A percentile compares a stretch with the other conserved stretches of the same genome.
These are phyloP conservation scores for Fraxinus cuspidata DNA, from an alignment of 257 asterid species.

Conservation along the genomic window DNA sequence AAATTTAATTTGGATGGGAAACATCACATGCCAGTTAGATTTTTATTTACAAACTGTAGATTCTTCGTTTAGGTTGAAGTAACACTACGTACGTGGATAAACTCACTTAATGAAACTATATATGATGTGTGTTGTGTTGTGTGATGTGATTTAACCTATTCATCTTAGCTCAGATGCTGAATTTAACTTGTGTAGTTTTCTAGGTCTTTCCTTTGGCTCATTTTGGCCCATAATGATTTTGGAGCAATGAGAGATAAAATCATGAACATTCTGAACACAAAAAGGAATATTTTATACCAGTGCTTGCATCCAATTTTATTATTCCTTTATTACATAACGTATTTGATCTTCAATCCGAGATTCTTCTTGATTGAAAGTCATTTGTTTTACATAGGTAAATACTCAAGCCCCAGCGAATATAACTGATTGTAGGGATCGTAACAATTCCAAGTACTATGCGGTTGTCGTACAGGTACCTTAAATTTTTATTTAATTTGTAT, in stretches of 20 bases:
- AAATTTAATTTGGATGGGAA: background rate
- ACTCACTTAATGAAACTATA: background rate
- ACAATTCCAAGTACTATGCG: conserved; percentile 82
- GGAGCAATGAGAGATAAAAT: background rate
- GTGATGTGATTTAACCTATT: background rate
- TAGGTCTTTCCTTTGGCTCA: background rate
- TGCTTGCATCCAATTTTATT: conserved; percentile 12
- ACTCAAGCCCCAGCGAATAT: conserved; percentile 79
- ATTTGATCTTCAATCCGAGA: conserved; percentile 7
- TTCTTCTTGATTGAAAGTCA: conserved; percentile 15
- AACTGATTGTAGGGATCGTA: conserved; percentile 77
- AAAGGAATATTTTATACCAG: background rate
- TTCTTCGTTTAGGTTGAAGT: background rate
- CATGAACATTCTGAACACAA: background rate
- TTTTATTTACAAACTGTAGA: too few species aligned
- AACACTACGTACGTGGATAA: background rate
- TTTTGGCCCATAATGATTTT: background rate
- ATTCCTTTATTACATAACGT: conserved; percentile 5
- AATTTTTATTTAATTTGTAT: background rate
- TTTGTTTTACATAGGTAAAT: conserved; percentile 58
- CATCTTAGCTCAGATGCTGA: background rate
- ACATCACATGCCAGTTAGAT: background rate
- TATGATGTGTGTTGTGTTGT: background rate
- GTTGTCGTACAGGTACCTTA: conserved; percentile 78
- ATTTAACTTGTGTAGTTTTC: conserved; percentile 1